Evolutionary conservation across 352 stramenopile species (phyloP).

Genomic region (Sclerospora graminicola): DNA sequence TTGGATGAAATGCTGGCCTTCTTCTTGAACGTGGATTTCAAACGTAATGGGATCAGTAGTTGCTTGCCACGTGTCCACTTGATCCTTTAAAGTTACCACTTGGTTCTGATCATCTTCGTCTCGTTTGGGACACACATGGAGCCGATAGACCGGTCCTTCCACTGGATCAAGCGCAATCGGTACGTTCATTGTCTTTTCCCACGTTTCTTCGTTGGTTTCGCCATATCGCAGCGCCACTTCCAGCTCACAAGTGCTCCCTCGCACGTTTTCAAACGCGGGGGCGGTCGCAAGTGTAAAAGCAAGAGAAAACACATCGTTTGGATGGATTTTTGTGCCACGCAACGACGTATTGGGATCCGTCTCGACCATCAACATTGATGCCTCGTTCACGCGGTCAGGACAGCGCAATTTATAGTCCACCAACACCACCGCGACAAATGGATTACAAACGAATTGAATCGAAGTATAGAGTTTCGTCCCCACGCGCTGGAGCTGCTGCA

Average conservation of each 20-base stretch:
- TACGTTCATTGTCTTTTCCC: slow-evolving; percentile 18
- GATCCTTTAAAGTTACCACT: not conserved
- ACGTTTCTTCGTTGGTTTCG: slow-evolving; percentile 1
- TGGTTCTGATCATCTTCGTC: slow-evolving; percentile 1
- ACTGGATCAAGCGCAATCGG: slow-evolving; percentile 18
- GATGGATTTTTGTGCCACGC: slow-evolving; percentile 18
- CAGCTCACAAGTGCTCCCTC: slow-evolving; percentile 8
- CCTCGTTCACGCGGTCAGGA: not conserved
- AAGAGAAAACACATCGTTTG: slow-evolving; percentile 25
- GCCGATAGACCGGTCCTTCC: slow-evolving; percentile 24
- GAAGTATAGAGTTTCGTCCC: slow-evolving; percentile 18
- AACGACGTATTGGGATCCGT: slow-evolving; percentile 32
- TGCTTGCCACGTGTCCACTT: slow-evolving; percentile 12
- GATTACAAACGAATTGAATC: slow-evolving; percentile 32
- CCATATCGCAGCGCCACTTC: slow-evolving; percentile 11
- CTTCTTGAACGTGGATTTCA: slow-evolving; percentile 25
- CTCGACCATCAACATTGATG: slow-evolving; percentile 5
- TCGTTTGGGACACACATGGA: slow-evolving; percentile 26
- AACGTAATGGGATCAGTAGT: slow-evolving; percentile 48
- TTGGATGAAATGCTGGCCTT: slow-evolving; percentile 14
- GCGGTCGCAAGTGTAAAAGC: slow-evolving; percentile 25
- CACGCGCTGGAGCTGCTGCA: slow-evolving; percentile 32
- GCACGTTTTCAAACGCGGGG: slow-evolving; percentile 8
- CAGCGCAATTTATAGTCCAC: slow-evolving; percentile 24
- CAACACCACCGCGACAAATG: slow-evolving; percentile 14